Conservation (phyloP, 202 grass and related monocot species). For the Panicum hallii region DNA sequence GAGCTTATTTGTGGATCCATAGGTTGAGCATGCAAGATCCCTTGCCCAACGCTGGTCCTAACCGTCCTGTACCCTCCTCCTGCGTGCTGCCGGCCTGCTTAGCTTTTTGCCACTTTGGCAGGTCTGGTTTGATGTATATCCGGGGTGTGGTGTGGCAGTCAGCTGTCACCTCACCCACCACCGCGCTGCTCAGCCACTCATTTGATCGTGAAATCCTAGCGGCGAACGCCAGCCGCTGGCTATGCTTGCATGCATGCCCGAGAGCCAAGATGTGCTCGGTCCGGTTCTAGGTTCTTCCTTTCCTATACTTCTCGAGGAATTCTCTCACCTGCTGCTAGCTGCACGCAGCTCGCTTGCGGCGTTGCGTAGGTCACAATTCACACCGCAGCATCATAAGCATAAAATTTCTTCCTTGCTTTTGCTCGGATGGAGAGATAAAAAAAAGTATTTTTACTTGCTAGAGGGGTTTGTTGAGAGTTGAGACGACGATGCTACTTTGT, state of each 20-base stretch:
- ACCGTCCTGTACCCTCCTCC: not conserved
- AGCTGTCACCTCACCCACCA: conserved; percentile 3
- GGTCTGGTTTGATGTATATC: not conserved
- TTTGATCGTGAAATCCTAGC: conserved; percentile 15
- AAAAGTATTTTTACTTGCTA: not conserved
- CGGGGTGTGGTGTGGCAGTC: not conserved
- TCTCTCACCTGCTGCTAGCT: not conserved
- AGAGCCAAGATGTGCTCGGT: no score
- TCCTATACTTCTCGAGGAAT: not conserved
- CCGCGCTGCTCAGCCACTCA: not conserved
- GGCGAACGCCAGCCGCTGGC: not conserved
- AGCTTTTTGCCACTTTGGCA: not conserved
- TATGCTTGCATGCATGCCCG: no score
- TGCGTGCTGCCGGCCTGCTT: not conserved
- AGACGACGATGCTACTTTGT: not conserved
- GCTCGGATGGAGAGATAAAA: not conserved
- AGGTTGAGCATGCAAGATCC: not conserved
- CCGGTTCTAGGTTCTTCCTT: no score
- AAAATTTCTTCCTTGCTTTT: not conserved
- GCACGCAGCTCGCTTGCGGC: not conserved
- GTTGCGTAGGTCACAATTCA: not conserved
- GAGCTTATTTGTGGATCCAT: not conserved
- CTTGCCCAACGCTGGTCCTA: not conserved
- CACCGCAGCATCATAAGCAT: not conserved
- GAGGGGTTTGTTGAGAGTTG: not conserved